Base-by-base conservation (phyloP, 2,329 filamentous ascomycete species). In the Sporothrix humicola region DNA sequence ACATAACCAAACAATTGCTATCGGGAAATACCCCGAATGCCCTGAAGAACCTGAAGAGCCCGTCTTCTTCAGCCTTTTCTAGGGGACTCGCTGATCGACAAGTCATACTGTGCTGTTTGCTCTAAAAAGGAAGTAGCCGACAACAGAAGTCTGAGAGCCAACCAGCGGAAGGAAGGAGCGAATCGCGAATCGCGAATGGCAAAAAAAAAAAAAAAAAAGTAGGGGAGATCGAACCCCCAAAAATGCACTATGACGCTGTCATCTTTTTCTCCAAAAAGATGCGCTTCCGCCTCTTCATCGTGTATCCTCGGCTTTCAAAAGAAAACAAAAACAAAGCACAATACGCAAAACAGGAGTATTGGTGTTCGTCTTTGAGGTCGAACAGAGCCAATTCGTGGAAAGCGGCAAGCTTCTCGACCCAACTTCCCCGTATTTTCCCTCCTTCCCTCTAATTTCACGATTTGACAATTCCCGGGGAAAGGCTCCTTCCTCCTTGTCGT, bases 401-500 rank as follows among this genome's bases (percentile, higher is more conserved):
- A 17, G n/a, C 20, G 42, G 61, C 42, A 66, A 26, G 10, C 31
- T 69, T 52, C 46, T 46, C 37, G 50, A 54, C 50, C 31, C 52
- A 31, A 15, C 8, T 58, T 48, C n/a, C 23, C 50, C 66, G 50
- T 69, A 69, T 46, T 46, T 70, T 44, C 20, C 17, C 52, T 58
- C n/a, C 7, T 58, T 72, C 23, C n/a, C 52, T 72, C 12, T 31
- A 4, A 23, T 23, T 65, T 66, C 46, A 37, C 37, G 26, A 50
- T 23, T 42, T 37, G 31, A 37, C 48, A 37, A 52, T 68, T 68
- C 23, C 65, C 65, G 46, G 46, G 46, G 65, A 37, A 52, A 68
- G 65, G 42, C 44, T 31, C 69, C 44, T 54, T 73, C 37, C 23
- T 46, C 52, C 50, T 72, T 68, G 46, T 72, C 50, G 46, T 59